Evolutionary conservation across 2,329 filamentous ascomycete genomes (phyloP).

Genomic region (Botryotinia convoluta): DNA sequence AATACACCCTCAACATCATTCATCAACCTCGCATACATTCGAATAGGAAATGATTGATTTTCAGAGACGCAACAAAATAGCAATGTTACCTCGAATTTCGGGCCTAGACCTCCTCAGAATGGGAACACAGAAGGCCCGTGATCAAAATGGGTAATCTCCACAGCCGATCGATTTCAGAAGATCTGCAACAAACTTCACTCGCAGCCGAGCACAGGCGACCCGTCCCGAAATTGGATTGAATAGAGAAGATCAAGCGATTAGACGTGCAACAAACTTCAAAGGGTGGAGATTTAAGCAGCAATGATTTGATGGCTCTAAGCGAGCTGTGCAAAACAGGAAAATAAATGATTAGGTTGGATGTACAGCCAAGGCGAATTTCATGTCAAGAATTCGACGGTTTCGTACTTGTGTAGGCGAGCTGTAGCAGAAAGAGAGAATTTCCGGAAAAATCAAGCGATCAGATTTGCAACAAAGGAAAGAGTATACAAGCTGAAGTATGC

Average conservation of each 20-base stretch:
- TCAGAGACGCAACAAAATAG: constrained; percentile 11
- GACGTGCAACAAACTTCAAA: constrained; percentile 1
- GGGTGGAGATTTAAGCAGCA: background rate
- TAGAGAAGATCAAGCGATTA: constrained; percentile 12
- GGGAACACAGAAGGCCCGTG: constrained; percentile 8
- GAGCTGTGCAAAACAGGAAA: background rate
- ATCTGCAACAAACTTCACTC: constrained; percentile 5
- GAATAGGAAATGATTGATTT: constrained; percentile 19
- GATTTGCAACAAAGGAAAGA: constrained; percentile 9
- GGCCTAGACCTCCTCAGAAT: background rate
- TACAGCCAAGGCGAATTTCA: background rate
- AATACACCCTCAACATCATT: background rate
- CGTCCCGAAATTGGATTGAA: background rate
- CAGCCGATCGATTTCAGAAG: constrained; percentile 3
- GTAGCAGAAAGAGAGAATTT: background rate
- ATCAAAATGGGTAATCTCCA: constrained; percentile 6
- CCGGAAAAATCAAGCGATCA: background rate
- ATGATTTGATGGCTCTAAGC: background rate
- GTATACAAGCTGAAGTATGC: background rate
- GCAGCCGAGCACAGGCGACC: constrained; percentile 7
- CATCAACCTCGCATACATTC: background rate
- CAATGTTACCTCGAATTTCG: background rate
- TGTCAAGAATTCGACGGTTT: background rate
- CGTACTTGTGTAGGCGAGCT: background rate
- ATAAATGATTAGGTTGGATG: background rate